Evolutionary conservation across 2,329 filamentous ascomycete species (phyloP), one percentile per base, ranked within the genome.

Genomic region (Fusarium tricinctum): DNA sequence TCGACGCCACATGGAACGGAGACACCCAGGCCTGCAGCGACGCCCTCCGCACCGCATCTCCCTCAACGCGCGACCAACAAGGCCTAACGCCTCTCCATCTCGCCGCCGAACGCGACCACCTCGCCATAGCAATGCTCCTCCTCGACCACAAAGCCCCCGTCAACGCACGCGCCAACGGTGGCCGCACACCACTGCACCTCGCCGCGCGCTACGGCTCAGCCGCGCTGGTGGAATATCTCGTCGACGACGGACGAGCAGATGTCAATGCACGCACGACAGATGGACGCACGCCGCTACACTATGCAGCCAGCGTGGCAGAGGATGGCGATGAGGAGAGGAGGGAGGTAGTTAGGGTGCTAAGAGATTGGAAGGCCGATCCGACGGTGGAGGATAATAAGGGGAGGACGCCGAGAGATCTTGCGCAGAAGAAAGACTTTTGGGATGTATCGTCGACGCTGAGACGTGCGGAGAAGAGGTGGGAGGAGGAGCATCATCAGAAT

Each of bases 1-100:
- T 78, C 1, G 76, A 78, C 38, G 76, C 75, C 0, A 75, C 78
- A 58, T 81, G 76, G 76, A 74, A 74, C 30, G 76, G 76, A 3
- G 69, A 78, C 20, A 61, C 78, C 10, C 62, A 73, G 30, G 67
- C 63, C 17, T 73, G 74, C 4, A 64, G 53, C 8, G 59, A 66
- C 1, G 74, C 75, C 3, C 69, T 78, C 17, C 65, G 66, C 2
- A 45, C 73, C 19, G 69, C 70, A 8, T 71, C 75, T 1, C 62
- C 66, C 15, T 70, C 61, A 38, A 72, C 68, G 5, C 76, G 75
- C 38, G 76, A 78, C 35, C 58, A 69, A 5, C 71, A 73, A 8
- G 76, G 75, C 23, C 69, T 77, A 5, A 78, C 76, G 1, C 68
- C 76, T 0, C 66, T 78, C 0, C 76, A 78, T 30, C 73, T 78